phyloP scores from a whole-genome alignment of 164 flowering plant species.

The Magnolia officinalis region DNA sequence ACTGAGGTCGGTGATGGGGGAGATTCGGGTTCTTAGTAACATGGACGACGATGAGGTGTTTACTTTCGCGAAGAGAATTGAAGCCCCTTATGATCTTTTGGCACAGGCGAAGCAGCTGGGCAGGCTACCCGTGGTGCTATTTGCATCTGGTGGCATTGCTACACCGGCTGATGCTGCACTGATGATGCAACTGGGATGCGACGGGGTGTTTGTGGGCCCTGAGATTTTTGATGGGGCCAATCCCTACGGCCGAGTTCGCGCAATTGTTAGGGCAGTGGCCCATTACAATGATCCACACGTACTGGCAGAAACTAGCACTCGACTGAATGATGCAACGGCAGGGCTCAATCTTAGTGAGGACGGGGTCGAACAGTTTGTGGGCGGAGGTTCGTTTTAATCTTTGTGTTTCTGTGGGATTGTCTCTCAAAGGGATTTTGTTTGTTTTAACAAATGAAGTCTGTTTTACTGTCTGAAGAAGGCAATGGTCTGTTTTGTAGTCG shows the following conservation, averaged over 20 bases:
- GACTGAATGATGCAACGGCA: conserved; percentile 40
- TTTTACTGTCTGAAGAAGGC: too few species aligned
- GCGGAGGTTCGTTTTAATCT: too few species aligned
- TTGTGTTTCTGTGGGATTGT: too few species aligned
- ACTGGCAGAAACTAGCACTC: conserved; percentile 43
- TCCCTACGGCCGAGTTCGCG: conserved; percentile 42
- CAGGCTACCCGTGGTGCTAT: conserved; percentile 63
- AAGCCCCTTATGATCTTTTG: conserved; percentile 66
- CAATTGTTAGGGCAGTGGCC: conserved; percentile 64
- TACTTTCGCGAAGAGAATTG: conserved; percentile 51
- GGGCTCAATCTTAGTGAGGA: conserved; percentile 28
- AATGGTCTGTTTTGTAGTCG: too few species aligned
- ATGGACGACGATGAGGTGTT: conserved; percentile 81
- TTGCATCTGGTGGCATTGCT: conserved; percentile 68
- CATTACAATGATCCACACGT: conserved; percentile 56
- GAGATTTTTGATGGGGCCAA: conserved; percentile 44
- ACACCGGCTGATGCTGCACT: conserved; percentile 79
- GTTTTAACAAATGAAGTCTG: too few species aligned
- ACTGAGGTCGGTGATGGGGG: conserved; percentile 65
- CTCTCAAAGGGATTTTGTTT: too few species aligned
- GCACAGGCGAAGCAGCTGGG: conserved; percentile 67
- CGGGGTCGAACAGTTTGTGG: conserved; percentile 30
- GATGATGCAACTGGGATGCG: conserved; percentile 82
- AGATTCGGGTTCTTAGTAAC: conserved; percentile 44
- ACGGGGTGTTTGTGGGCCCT: conserved; percentile 60